Evolutionary conservation across 441 rosid species (phyloP).

Genomic region (Erysimum cheiri): DNA sequence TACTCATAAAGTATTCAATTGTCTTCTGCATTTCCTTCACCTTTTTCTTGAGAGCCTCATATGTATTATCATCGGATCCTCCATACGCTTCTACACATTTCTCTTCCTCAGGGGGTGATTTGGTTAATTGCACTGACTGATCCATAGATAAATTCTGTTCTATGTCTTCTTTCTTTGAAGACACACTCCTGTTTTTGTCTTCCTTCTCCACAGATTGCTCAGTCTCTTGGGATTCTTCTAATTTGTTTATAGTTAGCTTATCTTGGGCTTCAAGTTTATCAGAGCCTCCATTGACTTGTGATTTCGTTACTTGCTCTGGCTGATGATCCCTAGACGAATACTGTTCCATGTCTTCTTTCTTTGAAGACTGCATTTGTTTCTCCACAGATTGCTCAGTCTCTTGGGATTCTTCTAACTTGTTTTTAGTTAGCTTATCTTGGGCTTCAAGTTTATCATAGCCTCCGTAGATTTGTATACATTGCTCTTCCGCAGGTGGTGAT

Average conservation of each 20-base stretch:
- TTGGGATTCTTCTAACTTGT: constrained; percentile 4
- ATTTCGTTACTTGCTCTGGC: background rate
- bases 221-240: constrained; percentile 10
- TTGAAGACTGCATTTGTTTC: constrained; percentile 23
- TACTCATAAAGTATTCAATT: constrained; percentile 48
- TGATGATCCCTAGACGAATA: constrained; percentile 11
- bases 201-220: constrained; percentile 13
- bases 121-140: background rate
- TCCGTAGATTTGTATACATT: background rate
- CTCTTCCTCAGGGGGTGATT: background rate
- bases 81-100: background rate
- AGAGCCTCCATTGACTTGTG: background rate
- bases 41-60: constrained; percentile 55
- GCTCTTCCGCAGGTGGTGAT: background rate
- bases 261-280: constrained; percentile 8
- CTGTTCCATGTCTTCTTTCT: constrained; percentile 42
- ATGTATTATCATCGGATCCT: constrained; percentile 34
- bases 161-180: constrained; percentile 36
- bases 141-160: constrained; percentile 22
- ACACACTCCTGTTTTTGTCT: background rate
- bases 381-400: constrained; percentile 17
- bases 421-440: background rate
- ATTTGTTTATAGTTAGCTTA: background rate
- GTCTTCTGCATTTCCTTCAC: constrained; percentile 67
- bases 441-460: constrained; percentile 1